Conservation (phyloP, 1,284 basidiomycete genomes). For the Laetiporus sulphureus region DNA sequence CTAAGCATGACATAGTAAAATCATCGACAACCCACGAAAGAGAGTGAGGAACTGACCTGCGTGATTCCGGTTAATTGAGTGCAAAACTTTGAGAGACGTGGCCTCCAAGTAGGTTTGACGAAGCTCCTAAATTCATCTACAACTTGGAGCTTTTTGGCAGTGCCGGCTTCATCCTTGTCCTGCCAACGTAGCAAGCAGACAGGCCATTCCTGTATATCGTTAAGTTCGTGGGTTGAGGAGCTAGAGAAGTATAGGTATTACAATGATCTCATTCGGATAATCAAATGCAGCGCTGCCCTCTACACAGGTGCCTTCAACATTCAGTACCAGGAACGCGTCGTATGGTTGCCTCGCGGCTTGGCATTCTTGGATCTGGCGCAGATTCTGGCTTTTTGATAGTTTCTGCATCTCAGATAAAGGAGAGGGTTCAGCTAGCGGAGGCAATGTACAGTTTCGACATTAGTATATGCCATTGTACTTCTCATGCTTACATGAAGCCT, state of each 20-base stretch:
- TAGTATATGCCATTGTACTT: no score
- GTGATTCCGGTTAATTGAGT: slow-evolving; percentile 85
- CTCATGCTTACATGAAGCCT: no score
- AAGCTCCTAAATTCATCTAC: slow-evolving; percentile 83
- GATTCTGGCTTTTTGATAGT: no score
- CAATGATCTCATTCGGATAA: slow-evolving; percentile 84
- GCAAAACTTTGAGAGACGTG: slow-evolving; percentile 80
- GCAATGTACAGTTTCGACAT: no score
- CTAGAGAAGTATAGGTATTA: no score
- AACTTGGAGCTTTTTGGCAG: slow-evolving; percentile 53
- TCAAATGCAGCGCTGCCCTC: slow-evolving; percentile 32
- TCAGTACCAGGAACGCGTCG: slow-evolving; percentile 71
- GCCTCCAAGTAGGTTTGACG: slow-evolving; percentile 84
- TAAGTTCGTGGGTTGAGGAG: no score
- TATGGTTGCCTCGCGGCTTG: slow-evolving; percentile 44
- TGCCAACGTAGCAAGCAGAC: slow-evolving; percentile 85
- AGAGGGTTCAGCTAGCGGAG: no score
- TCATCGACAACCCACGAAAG: slow-evolving; percentile 3
- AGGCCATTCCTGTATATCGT: slow-evolving; percentile 85
- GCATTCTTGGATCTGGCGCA: slow-evolving; percentile 4
- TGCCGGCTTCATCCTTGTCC: slow-evolving; percentile 46
- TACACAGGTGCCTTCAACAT: slow-evolving; percentile 90
- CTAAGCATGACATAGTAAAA: slow-evolving; percentile 33
- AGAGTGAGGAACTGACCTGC: slow-evolving; percentile 49
- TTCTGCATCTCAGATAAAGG: no score